phyloP scores from a whole-genome alignment of 1,284 basidiomycete species.

The Sporisorium exsertum region DNA sequence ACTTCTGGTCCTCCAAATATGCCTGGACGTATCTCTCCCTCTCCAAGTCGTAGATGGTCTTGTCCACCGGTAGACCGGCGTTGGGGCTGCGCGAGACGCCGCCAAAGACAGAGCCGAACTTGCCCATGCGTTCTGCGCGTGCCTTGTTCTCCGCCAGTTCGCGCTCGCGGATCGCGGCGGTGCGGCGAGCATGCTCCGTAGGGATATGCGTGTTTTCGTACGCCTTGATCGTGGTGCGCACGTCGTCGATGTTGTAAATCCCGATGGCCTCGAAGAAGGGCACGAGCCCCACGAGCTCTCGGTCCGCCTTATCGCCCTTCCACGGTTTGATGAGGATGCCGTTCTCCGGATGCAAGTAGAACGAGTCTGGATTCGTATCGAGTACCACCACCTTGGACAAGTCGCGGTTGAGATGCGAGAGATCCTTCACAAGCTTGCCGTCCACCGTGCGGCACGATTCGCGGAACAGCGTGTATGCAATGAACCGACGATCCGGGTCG shows the following conservation, averaged over 20 bases:
- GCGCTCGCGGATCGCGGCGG: constrained; percentile 75
- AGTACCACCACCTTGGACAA: constrained; percentile 88
- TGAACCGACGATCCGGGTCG: constrained; percentile 90
- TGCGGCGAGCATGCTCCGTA: constrained; percentile 86
- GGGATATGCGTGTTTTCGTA: constrained; percentile 91
- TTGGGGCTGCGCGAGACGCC: constrained; percentile 53
- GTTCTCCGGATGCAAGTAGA: constrained; percentile 87
- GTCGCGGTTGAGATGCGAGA: constrained; percentile 92
- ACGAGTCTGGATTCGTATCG: constrained; percentile 85
- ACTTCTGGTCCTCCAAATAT: constrained; percentile 88
- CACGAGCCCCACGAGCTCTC: constrained; percentile 86
- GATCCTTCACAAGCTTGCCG: constrained; percentile 76
- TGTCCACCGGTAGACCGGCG: constrained; percentile 25
- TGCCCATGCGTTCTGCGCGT: constrained; percentile 25
- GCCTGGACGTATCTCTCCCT: constrained; percentile 84
- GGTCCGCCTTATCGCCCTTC: constrained; percentile 82
- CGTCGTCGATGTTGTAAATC: constrained; percentile 74
- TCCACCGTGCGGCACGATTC: constrained; percentile 72
- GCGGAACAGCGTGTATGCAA: constrained; percentile 89
- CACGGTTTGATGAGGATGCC: constrained; percentile 86
- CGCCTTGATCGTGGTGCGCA: constrained; percentile 84
- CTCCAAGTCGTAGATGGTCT: constrained; percentile 89
- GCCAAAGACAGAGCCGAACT: constrained; percentile 74
- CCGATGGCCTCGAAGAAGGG: constrained; percentile 89
- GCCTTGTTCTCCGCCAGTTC: constrained; percentile 73